Percentiles rank a stretch among this genome's conserved stretches.
phyloP scores from a whole-genome alignment of 768 basidiomycete species.

The Lentinula boryana region DNA sequence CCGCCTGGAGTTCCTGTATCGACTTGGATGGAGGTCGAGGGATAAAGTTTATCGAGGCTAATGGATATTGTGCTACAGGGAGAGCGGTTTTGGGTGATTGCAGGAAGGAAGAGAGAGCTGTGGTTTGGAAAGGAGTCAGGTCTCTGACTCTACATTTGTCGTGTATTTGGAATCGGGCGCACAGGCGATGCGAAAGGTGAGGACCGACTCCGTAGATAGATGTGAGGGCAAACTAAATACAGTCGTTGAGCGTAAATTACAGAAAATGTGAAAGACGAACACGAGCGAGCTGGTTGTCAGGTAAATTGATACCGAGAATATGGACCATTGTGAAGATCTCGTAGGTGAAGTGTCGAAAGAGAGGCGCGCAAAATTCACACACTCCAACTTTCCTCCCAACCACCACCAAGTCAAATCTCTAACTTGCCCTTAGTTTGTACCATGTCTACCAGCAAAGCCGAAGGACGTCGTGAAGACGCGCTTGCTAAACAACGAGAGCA shows the following conservation, averaged over 20 bases:
- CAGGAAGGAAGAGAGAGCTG: constrained; percentile 88
- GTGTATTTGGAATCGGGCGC: constrained; percentile 91
- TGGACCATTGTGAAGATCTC: constrained; percentile 55
- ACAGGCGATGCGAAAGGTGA: constrained; percentile 70
- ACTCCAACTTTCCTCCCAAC: constrained; percentile 10
- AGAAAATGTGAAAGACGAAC: constrained; percentile 35
- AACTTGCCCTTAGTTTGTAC: background rate
- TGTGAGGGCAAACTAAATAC: constrained; percentile 76
- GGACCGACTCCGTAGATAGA: constrained; percentile 86
- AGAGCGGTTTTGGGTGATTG: constrained; percentile 81
- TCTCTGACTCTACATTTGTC: constrained; percentile 75
- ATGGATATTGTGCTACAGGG: constrained; percentile 57
- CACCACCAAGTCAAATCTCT: constrained; percentile 2
- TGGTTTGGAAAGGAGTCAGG: constrained; percentile 83
- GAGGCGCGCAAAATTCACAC: constrained; percentile 2
- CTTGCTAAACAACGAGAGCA: constrained; percentile 78
- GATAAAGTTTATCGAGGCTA: constrained; percentile 50
- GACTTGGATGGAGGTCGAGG: constrained; percentile 40
- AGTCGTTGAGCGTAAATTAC: background rate
- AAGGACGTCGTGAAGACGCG: constrained; percentile 83
- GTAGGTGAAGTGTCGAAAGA: background rate
- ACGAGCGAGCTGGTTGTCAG: constrained; percentile 69
- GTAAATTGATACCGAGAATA: constrained; percentile 79
- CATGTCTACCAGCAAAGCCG: constrained; percentile 70
- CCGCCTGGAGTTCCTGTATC: constrained; percentile 31